Evolutionary conservation across 306 rosid species (phyloP).

Genomic region (Cucurbita maxima): DNA sequence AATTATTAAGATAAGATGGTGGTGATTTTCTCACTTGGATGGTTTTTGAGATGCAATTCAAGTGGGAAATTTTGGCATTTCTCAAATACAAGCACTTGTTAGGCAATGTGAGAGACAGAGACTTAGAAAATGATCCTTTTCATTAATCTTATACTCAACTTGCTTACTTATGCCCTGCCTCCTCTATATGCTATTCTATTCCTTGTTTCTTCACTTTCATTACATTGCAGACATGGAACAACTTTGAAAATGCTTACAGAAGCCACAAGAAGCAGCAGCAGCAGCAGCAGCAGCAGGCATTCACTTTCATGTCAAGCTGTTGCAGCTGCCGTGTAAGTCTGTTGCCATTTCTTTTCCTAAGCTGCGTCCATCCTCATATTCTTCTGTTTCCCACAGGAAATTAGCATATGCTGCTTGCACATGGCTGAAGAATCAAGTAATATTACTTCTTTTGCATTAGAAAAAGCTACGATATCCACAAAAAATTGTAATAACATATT

Average conservation of each 20-base stretch:
- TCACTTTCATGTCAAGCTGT: conserved; percentile 14
- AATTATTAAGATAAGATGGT: neutral
- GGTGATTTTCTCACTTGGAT: conserved; percentile 31
- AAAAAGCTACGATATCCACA: neutral
- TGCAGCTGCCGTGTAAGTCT: conserved; percentile 37
- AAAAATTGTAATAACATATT: too few species aligned
- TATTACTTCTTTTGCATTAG: neutral
- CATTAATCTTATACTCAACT: neutral
- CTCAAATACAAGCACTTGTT: neutral
- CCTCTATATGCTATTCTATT: neutral
- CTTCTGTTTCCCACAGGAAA: conserved; percentile 81
- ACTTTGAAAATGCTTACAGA: neutral
- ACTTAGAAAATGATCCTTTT: neutral
- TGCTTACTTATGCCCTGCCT: neutral
- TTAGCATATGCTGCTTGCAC: conserved; percentile 80
- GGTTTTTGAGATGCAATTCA: conserved; percentile 48
- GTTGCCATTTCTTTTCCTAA: conserved; percentile 3
- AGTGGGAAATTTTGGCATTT: conserved; percentile 43
- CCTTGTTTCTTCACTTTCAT: neutral
- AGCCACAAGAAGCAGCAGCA: too few species aligned
- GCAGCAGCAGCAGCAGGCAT: neutral
- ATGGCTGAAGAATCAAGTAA: conserved; percentile 31
- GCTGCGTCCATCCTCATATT: conserved; percentile 17
- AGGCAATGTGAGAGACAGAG: neutral
- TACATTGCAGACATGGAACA: neutral